A percentile compares a stretch with the other conserved stretches of the same genome.
phyloP scores from a whole-genome alignment of 2,329 filamentous ascomycete species.

The Cordyceps sp. region DNA sequence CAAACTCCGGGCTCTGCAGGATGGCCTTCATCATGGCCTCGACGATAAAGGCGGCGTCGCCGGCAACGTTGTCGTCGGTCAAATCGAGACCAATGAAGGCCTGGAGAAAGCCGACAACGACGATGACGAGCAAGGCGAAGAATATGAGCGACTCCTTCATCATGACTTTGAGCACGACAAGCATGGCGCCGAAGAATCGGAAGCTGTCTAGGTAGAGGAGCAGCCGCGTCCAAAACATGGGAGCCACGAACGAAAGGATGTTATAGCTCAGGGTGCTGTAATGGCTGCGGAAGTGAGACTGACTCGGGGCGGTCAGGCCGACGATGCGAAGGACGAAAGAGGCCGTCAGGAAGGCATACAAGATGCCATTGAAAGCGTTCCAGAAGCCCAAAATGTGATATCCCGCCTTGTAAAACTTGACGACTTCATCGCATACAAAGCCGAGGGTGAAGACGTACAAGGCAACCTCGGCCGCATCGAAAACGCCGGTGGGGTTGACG shows the following conservation, averaged over 20 bases:
- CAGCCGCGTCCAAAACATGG: slow-evolving; percentile 92
- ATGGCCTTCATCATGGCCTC: slow-evolving; percentile 78
- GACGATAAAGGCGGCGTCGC: slow-evolving; percentile 57
- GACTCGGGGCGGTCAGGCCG: slow-evolving; percentile 47
- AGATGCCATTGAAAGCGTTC: slow-evolving; percentile 81
- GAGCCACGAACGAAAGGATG: slow-evolving; percentile 80
- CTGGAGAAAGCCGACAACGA: slow-evolving; percentile 79
- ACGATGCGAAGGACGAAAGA: slow-evolving; percentile 69
- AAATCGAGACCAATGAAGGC: slow-evolving; percentile 86
- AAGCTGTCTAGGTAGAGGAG: slow-evolving; percentile 85
- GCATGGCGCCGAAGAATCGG: slow-evolving; percentile 95
- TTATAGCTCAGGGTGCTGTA: slow-evolving; percentile 83
- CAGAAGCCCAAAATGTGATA: slow-evolving; percentile 86
- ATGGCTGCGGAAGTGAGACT: slow-evolving; percentile 27
- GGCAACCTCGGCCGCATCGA: slow-evolving; percentile 69
- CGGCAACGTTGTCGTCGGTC: slow-evolving; percentile 52
- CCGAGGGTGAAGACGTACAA: slow-evolving; percentile 85
- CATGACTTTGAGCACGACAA: slow-evolving; percentile 90
- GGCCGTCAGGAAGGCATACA: slow-evolving; percentile 64
- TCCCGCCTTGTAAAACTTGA: slow-evolving; percentile 90
- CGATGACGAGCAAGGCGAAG: slow-evolving; percentile 74
- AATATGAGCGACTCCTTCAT: slow-evolving; percentile 93
- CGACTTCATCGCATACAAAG: slow-evolving; percentile 73
- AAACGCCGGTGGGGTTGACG: slow-evolving; percentile 67
- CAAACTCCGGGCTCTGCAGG: slow-evolving; percentile 83